Percentiles rank a stretch among this genome's conserved stretches.
Conservation (phyloP, 2,329 filamentous ascomycete species). For the Myriosclerotinia scirpicola region DNA sequence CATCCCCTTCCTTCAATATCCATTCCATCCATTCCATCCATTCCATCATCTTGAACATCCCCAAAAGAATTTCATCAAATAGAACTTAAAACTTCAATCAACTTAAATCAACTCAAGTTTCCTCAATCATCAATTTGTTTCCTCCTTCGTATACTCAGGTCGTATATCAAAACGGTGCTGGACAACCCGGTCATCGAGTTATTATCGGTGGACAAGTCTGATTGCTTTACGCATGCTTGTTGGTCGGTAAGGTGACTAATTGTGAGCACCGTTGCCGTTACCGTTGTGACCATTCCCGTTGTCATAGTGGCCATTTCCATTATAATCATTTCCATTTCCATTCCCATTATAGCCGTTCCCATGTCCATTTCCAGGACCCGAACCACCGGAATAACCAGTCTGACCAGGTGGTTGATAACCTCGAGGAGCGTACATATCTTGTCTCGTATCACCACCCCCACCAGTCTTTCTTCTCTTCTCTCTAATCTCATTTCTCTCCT, state of each 20-base stretch:
- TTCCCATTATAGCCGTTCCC: neutral
- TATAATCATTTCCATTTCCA: conserved; percentile 3
- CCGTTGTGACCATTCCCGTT: conserved; percentile 7
- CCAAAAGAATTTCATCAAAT: neutral
- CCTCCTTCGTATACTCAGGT: too few species aligned
- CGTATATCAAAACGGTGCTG: too few species aligned
- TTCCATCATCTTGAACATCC: neutral
- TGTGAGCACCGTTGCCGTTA: neutral
- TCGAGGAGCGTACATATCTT: too few species aligned
- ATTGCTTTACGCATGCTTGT: neutral
- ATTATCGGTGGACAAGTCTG: neutral
- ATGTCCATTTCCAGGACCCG: conserved; percentile 12
- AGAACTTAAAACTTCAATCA: too few species aligned
- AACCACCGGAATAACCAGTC: neutral
- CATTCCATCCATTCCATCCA: neutral
- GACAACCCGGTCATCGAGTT: too few species aligned
- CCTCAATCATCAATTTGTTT: too few species aligned
- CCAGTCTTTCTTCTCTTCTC: conserved; percentile 15
- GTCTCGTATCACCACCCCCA: neutral
- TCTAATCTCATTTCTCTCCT: conserved; percentile 25
- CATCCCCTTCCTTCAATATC: neutral
- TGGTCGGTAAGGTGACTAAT: neutral
- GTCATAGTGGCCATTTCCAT: conserved; percentile 13
- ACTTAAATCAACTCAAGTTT: too few species aligned
- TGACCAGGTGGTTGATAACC: neutral